Evolutionary conservation across 176 grass and related monocot genomes (phyloP), one percentile per base, ranked within the genome.

Genomic region (Triticum monococcum): DNA sequence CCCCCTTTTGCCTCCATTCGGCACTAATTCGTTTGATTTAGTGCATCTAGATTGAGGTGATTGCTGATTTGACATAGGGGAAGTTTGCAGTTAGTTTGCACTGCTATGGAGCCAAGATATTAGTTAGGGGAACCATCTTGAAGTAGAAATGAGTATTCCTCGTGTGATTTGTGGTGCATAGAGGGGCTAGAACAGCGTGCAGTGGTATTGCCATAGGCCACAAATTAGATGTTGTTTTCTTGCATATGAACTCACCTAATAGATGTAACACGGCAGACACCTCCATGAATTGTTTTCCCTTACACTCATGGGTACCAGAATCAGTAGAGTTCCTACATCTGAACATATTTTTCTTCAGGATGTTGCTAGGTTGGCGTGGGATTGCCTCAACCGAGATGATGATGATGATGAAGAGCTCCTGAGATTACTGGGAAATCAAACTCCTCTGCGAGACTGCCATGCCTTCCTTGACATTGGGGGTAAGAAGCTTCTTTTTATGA

Each of bases 341-440:
- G 16, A 83, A 41, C 33, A 61, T 50, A 5, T 43, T 35, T 18
- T 14, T 75, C 40, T 52, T 13, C 23, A 75, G 77, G 77, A 84
- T 14, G 59, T 52, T 84, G 70, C 84, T 22, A 62, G 72, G 17
- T 81, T 89, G 14, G 41, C 87, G 23, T 87, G 79, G 92, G 85
- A 87, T 32, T 89, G 81, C 81, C 84, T 87, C 87, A 94, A 85
- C 78, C 79, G 64, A 32, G 85, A 84, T 83, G 89, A 89, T 20
- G 71, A 73, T 25, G 70, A 74, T 26, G 71, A 74, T 16, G 87
- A 91, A 33, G 77, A 88, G 32, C 68, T 91, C 2, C 26, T 83
- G 78, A 78, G 79, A 26, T 70, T 87, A 67, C 60, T 92, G 79
- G 89, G 85, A 23, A 85, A 88, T 31, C 92, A 88, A 88, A 94